Percentiles rank a stretch among this genome's conserved stretches.
These are phyloP conservation scores for Aspergillus melleus DNA, from an alignment of 2,329 filamentous ascomycete species.

Conservation along the genomic window DNA sequence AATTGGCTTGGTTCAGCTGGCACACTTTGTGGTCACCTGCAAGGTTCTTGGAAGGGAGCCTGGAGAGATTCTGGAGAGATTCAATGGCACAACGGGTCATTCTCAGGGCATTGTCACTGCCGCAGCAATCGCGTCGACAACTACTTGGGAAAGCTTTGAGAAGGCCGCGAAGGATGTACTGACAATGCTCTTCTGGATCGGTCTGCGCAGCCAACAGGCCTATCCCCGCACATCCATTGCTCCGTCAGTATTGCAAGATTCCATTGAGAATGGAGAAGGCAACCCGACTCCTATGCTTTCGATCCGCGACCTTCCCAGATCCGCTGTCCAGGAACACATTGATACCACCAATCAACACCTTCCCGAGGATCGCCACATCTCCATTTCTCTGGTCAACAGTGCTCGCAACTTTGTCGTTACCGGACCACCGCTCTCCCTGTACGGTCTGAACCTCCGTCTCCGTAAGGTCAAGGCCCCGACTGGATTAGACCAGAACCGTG, in stretches of 20 bases:
- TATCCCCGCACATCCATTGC: conserved; percentile 94
- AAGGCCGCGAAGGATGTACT: conserved; percentile 77
- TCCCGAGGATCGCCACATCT: conserved; percentile 87
- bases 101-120: conserved; percentile 96
- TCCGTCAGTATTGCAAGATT: conserved; percentile 87
- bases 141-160: conserved; percentile 90
- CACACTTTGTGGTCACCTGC: conserved; percentile 93
- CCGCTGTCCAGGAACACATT: conserved; percentile 93
- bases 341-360: conserved; percentile 96
- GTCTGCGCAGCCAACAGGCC: conserved; percentile 92
- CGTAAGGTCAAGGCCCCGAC: conserved; percentile 97
- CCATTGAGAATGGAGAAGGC: conserved; percentile 92
- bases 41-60: conserved; percentile 87
- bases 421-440: conserved; percentile 90
- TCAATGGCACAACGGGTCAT: conserved; percentile 89
- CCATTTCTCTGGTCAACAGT: conserved; percentile 94
- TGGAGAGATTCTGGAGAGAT: conserved; percentile 78
- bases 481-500: conserved; percentile 91
- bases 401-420: conserved; percentile 96
- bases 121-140: conserved; percentile 83
- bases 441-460: conserved; percentile 90
- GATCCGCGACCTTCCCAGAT: conserved; percentile 85
- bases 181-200: conserved; percentile 97
- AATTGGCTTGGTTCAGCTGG: conserved; percentile 93
- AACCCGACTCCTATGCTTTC: conserved; percentile 95